Percentiles rank a stretch among this genome's conserved stretches.
Evolutionary conservation across 176 grass and related monocot genomes (phyloP).

Genomic region (Aegilops longissima): DNA sequence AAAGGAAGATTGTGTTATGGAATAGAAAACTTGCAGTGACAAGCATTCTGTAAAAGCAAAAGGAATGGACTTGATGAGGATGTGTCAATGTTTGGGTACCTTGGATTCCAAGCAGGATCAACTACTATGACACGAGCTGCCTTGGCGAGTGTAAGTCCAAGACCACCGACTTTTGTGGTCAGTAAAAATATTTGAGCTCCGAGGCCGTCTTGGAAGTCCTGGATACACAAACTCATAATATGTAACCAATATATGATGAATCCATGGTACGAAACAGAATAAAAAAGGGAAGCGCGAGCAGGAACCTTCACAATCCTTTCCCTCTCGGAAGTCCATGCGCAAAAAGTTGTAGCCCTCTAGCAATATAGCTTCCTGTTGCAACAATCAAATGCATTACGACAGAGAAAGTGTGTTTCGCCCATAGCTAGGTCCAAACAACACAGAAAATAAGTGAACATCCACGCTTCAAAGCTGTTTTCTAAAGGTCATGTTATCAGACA

Average conservation of each 20-base stretch:
- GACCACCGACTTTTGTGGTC: constrained; percentile 92
- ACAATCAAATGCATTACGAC: constrained; percentile 6
- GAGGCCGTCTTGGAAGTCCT: constrained; percentile 86
- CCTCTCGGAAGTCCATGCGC: constrained; percentile 78
- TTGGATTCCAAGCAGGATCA: constrained; percentile 98
- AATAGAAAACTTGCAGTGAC: background rate
- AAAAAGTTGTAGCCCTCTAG: constrained; percentile 74
- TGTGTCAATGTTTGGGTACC: constrained; percentile 42
- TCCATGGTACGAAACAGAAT: constrained; percentile 26
- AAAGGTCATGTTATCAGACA: background rate
- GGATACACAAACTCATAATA: constrained; percentile 15
- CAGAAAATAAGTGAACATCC: constrained; percentile 5
- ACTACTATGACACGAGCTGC: constrained; percentile 94
- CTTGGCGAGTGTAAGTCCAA: constrained; percentile 96
- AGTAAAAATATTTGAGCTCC: constrained; percentile 90
- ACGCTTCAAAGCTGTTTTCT: background rate
- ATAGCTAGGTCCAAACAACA: constrained; percentile 12
- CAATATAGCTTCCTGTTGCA: constrained; percentile 72
- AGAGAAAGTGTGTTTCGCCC: background rate
- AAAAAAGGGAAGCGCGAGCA: background rate
- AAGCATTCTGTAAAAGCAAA: constrained; percentile 3
- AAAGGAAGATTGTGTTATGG: constrained; percentile 27
- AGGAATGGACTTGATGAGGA: background rate
- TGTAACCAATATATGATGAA: constrained; percentile 24
- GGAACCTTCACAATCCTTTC: constrained; percentile 83